Evolutionary conservation across 2,329 filamentous ascomycete genomes (phyloP).

Genomic region (Cadophora malorum): DNA sequence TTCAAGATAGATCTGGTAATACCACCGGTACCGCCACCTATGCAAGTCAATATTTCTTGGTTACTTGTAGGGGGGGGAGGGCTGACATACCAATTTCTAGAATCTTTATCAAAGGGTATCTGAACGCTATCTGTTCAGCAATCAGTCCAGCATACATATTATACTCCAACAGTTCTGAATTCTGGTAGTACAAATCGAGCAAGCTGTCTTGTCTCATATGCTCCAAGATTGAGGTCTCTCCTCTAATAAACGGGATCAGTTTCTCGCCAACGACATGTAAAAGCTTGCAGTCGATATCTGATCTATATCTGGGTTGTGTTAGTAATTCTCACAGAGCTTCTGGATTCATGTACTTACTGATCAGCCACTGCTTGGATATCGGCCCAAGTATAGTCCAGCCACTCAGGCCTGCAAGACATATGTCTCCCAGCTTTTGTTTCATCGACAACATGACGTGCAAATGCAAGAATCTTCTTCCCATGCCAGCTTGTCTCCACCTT

Average conservation of each 20-base stretch:
- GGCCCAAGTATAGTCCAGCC: constrained; percentile 25
- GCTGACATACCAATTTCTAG: constrained; percentile 38
- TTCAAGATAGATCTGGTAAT: constrained; percentile 49
- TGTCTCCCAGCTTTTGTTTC: constrained; percentile 27
- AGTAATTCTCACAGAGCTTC: not conserved
- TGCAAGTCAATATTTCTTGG: not conserved
- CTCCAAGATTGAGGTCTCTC: constrained; percentile 35
- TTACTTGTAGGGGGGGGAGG: no score
- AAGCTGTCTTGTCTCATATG: constrained; percentile 34
- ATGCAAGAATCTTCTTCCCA: constrained; percentile 25
- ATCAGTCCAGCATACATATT: constrained; percentile 27
- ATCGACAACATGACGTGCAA: constrained; percentile 26
- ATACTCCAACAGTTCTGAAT: constrained; percentile 27
- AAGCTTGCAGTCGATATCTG: constrained; percentile 31
- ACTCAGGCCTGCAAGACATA: constrained; percentile 30
- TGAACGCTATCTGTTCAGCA: constrained; percentile 40
- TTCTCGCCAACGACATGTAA: constrained; percentile 34
- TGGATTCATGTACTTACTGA: constrained; percentile 1
- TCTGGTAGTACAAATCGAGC: constrained; percentile 35
- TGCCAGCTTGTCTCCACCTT: constrained; percentile 21
- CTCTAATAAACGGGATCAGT: constrained; percentile 32
- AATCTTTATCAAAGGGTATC: constrained; percentile 41
- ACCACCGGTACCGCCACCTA: constrained; percentile 52
- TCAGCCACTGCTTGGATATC: constrained; percentile 20
- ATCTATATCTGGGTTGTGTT: constrained; percentile 17